These are phyloP conservation scores for Mycena latifolia DNA, from an alignment of 768 basidiomycete genomes.

Conservation along the genomic window DNA sequence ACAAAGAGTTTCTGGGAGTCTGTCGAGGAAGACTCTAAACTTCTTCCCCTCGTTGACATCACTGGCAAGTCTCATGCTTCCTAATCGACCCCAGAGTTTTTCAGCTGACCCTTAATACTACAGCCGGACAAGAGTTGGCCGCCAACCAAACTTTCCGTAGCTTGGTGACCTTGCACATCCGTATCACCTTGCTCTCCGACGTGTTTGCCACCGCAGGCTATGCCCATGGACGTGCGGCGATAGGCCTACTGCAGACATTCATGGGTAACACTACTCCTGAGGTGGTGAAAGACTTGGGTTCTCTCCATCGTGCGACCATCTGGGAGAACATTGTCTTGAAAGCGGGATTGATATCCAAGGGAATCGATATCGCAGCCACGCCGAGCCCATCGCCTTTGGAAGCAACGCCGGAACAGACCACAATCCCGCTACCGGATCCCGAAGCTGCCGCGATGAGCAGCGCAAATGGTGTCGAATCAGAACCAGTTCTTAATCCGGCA, in stretches of 20 bases:
- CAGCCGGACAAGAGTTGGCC: slow-evolving; percentile 60
- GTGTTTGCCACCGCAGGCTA: slow-evolving; percentile 88
- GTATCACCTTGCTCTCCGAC: slow-evolving; percentile 87
- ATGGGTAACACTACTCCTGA: slow-evolving; percentile 72
- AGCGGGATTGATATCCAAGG: slow-evolving; percentile 63
- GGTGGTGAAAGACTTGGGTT: slow-evolving; percentile 79
- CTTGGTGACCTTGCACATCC: slow-evolving; percentile 81
- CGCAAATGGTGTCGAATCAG: slow-evolving; percentile 46
- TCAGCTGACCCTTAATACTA: slow-evolving; percentile 20
- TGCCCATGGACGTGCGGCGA: slow-evolving; percentile 82
- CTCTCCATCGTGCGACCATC: slow-evolving; percentile 83
- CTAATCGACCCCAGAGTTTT: background rate
- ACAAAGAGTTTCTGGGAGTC: slow-evolving; percentile 80
- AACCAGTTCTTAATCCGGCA: slow-evolving; percentile 31
- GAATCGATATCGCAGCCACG: slow-evolving; percentile 63
- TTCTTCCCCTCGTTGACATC: slow-evolving; percentile 74
- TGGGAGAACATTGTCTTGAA: slow-evolving; percentile 92
- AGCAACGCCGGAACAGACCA: slow-evolving; percentile 59
- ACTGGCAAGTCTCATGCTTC: slow-evolving; percentile 53
- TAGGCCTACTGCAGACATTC: slow-evolving; percentile 80
- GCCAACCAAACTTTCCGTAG: slow-evolving; percentile 78
- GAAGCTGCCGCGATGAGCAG: slow-evolving; percentile 48
- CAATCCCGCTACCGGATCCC: slow-evolving; percentile 54
- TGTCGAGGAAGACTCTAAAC: slow-evolving; percentile 66
- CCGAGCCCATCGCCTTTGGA: slow-evolving; percentile 60